A percentile compares a stretch with the other conserved stretches of the same genome.
Evolutionary conservation across 306 rosid genomes (phyloP).

Genomic region (Sesbania bispinosa): DNA sequence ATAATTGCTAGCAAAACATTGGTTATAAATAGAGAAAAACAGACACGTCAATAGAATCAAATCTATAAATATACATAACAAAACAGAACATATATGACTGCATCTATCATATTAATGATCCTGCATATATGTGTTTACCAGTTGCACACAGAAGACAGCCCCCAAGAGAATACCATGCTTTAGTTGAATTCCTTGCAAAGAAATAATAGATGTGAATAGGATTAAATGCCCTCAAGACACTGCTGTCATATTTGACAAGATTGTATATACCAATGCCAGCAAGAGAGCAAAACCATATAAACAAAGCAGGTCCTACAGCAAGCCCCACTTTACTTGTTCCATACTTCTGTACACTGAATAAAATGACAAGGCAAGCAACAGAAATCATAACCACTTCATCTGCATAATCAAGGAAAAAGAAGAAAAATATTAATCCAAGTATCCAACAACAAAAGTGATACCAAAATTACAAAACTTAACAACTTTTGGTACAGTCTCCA

Average conservation of each 20-base stretch:
- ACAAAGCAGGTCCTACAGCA: conserved; percentile 90
- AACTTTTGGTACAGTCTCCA: not conserved
- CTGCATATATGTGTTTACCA: conserved; percentile 44
- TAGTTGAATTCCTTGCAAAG: conserved; percentile 84
- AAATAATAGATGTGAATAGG: conserved; percentile 84
- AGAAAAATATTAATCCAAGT: conserved; percentile 6
- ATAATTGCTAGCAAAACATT: not conserved
- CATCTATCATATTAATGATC: conserved; percentile 18
- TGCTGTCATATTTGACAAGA: conserved; percentile 71
- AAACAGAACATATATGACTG: conserved; percentile 21
- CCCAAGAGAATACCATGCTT: conserved; percentile 94
- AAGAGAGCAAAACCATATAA: conserved; percentile 88
- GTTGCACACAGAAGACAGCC: conserved; percentile 96
- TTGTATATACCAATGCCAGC: conserved; percentile 83
- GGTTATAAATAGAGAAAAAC: not conserved
- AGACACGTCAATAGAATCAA: conserved; percentile 8
- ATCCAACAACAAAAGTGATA: conserved; percentile 6
- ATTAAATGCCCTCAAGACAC: conserved; percentile 86
- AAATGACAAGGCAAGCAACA: conserved; percentile 74
- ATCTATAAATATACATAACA: conserved; percentile 10
- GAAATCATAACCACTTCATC: conserved; percentile 88
- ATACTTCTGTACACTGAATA: conserved; percentile 92
- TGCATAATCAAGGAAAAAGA: conserved; percentile 47
- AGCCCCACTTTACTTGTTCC: conserved; percentile 99
- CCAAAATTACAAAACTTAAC: not conserved